Conservation (phyloP, 1,139 yeast genomes). For the Geotrichum citri-aurantii region DNA sequence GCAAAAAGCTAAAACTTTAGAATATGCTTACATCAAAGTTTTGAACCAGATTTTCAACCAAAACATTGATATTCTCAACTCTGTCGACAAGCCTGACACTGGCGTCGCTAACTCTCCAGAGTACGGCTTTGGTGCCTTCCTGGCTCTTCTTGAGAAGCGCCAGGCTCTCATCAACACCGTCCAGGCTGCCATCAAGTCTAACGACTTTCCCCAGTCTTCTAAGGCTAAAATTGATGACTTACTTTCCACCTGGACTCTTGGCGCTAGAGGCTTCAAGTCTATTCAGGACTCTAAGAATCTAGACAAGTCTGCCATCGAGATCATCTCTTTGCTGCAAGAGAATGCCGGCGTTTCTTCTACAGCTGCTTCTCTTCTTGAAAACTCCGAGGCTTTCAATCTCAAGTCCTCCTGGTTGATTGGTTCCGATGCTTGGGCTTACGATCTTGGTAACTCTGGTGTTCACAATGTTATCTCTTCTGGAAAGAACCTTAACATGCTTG, state of each 20-base stretch:
- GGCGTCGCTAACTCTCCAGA: slow-evolving; percentile 56
- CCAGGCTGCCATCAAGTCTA: slow-evolving; percentile 46
- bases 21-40: slow-evolving; percentile 73
- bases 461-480: slow-evolving; percentile 77
- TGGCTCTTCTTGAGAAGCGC: slow-evolving; percentile 47
- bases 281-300: slow-evolving; percentile 30
- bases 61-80: slow-evolving; percentile 56
- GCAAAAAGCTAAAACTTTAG: slow-evolving; percentile 49
- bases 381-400: slow-evolving; percentile 43
- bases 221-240: slow-evolving; percentile 49
- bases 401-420: slow-evolving; percentile 80
- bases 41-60: slow-evolving; percentile 58
- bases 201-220: slow-evolving; percentile 44
- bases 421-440: slow-evolving; percentile 94
- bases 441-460: slow-evolving; percentile 85
- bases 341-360: slow-evolving; percentile 7
- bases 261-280: slow-evolving; percentile 24
- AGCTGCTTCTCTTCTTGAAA: slow-evolving; percentile 39
- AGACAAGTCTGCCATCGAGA: slow-evolving; percentile 31
- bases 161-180: slow-evolving; percentile 45
- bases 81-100: slow-evolving; percentile 42
- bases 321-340: slow-evolving; percentile 41
- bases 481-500: slow-evolving; percentile 72
- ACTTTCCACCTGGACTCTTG: slow-evolving; percentile 62
- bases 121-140: slow-evolving; percentile 75